phyloP scores from a whole-genome alignment of 495 filamentous ascomycete genomes.

The Hypoxylon rickii region DNA sequence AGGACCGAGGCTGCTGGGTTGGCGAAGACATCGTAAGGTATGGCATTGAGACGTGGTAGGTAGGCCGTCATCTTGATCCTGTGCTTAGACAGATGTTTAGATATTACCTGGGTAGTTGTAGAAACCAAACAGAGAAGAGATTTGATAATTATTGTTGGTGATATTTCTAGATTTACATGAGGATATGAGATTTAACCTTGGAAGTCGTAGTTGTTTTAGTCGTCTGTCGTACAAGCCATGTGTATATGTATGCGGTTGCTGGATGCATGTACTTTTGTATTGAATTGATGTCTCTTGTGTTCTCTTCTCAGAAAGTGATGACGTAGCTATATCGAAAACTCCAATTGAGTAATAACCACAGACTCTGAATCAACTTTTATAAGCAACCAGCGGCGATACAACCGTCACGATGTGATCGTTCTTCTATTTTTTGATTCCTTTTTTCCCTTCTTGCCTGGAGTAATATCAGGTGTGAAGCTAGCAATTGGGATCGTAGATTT shows the following conservation, averaged over 20 bases:
- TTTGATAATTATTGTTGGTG: too few species aligned
- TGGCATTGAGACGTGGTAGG: constrained; percentile 59
- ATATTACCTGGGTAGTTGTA: background rate
- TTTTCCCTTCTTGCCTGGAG: too few species aligned
- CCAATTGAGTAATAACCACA: background rate
- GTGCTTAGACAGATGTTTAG: background rate
- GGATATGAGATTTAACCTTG: background rate
- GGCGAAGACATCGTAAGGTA: constrained; percentile 66
- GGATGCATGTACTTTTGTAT: too few species aligned
- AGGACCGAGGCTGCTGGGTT: constrained; percentile 70
- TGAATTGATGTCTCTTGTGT: background rate
- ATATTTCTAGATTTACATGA: background rate
- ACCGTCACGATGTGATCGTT: too few species aligned
- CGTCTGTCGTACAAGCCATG: too few species aligned
- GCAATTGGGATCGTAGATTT: too few species aligned
- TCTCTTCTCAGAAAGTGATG: background rate
- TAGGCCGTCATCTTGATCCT: constrained; percentile 65
- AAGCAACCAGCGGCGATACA: too few species aligned
- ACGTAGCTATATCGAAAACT: background rate
- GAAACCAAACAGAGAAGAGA: too few species aligned
- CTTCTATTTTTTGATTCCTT: too few species aligned
- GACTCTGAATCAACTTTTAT: too few species aligned
- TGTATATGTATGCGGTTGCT: too few species aligned
- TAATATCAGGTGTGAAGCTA: too few species aligned
- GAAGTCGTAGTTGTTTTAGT: background rate